phyloP scores from a whole-genome alignment of 148 eudicot genomes.

The Mesembryanthemum crystallinum region DNA sequence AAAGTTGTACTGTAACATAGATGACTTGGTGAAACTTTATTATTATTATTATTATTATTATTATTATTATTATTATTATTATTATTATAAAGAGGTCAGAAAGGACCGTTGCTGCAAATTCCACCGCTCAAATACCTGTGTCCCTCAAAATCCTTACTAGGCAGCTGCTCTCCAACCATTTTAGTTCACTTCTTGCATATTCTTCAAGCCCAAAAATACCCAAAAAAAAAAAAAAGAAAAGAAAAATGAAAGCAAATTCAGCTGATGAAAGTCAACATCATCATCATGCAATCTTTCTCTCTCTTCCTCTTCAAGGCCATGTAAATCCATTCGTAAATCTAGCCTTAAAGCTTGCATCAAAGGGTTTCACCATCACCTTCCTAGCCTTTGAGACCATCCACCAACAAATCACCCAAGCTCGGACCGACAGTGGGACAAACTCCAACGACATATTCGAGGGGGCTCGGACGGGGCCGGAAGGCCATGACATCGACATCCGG shows the following conservation, averaged over 20 bases:
- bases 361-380: constrained; percentile 67
- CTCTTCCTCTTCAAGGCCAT: constrained; percentile 66
- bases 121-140: no score
- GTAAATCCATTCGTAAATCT: constrained; percentile 54
- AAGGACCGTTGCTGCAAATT: constrained; percentile 8
- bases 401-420: constrained; percentile 37
- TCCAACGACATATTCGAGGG: constrained; percentile 39
- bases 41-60: no score
- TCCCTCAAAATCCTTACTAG: no score
- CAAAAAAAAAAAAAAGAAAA: no score
- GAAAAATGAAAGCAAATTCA: constrained; percentile 18
- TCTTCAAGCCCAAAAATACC: no score
- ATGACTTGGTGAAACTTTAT: no score
- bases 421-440: constrained; percentile 26
- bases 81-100: no score
- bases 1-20: no score
- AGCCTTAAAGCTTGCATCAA: constrained; percentile 61
- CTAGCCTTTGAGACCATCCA: constrained; percentile 58
- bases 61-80: no score
- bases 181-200: no score
- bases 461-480: constrained; percentile 30
- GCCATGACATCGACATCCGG: constrained; percentile 25
- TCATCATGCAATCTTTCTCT: constrained; percentile 46
- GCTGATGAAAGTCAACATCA: background rate
- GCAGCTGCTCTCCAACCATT: no score